Base-by-base conservation (phyloP, 1,284 basidiomycete genomes). In the Ceraceosorus bombacis region DNA sequence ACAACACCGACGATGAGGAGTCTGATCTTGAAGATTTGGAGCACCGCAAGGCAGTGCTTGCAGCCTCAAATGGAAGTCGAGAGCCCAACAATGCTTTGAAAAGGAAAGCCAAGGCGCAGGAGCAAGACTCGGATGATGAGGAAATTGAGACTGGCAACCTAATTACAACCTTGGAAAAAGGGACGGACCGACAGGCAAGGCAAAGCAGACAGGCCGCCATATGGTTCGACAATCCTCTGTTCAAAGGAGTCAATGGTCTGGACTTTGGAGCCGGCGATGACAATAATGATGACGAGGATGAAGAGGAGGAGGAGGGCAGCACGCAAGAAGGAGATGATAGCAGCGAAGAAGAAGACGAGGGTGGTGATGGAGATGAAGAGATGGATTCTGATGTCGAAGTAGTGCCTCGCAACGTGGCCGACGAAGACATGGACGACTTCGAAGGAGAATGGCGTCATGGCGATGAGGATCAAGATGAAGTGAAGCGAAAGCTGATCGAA, bases 211-310 rank as follows among this genome's bases (percentile, higher is more conserved):
- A 82, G 51, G 83, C 84, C 12, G 82, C 82, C 64, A 79, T 97
- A 17, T 99, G 95, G 95, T 99, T 98, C 79, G 88, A 90, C 72
- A 95, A 97, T 78, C 87, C 88, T 55, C 80, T 96, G 54, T 99
- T 99, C 82, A 83, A 86, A 61, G 88, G 83, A n/a, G 75, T 89
- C 6, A 85, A 84, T 0, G 78, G 77, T 38, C 82, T 82, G 53
- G 71, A 85, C 6, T 81, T 81, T 8, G 79, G 79, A 54, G 80
- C 80, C 10, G 79, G 62, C 6, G 61, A 63, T 3, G 58, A 63
- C 1, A 58, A 63, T 4, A 65, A 62, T 2, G 66, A 66, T 8
- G 58, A 79, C 1, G 80, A 80, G 13, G 74, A 71, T 10, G 72
- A 70, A 12, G 60, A 67, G 4, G 79, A 79, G 56, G 77, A 70